Base-by-base conservation (phyloP, 2,329 filamentous ascomycete species). In the Furcasterigmium furcatum region DNA sequence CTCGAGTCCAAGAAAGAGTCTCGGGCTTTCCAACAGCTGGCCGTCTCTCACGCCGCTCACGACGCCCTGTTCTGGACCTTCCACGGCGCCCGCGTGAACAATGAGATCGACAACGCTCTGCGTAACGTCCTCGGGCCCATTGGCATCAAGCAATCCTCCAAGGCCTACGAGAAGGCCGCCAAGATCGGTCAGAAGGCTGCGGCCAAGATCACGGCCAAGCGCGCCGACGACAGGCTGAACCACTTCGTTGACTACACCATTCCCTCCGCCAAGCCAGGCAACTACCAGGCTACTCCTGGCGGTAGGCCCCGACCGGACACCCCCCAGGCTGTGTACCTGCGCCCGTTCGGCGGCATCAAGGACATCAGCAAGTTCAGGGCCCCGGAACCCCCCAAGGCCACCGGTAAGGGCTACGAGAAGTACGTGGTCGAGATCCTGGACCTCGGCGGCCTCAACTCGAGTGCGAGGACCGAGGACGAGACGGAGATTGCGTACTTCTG, bases 401-500 rank as follows among this genome's bases (percentile, higher is more conserved):
- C 41, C 5, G 40, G 14, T 4, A 34, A 44, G 21, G 49, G 21
- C 2, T 51, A 46, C 16, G 49, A 51, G 30, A 29, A 43, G 22
- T 43, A 48, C 4, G 12, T 36, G 3, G 44, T 48, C 22, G 30
- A 48, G 12, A 46, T 39, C 16, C 14, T 30, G 27, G 44, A 45
- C 5, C 8, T 45, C 9, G 49, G 49, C 7, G 29, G 35, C 2
- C 10, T 38, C 16, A 45, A 48, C 27, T 48, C 46, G 4, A 48
- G 36, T 8, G 24, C 4, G 13, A 8, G 49, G 27, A 48, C 41
- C 8, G 44, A 43, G 12, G 44, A 48, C 13, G 40, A 51, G 16
- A 48, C 46, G 2, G 44, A 51, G 10, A 51, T 45, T 24, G 49
- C 49, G 7, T 51, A 51, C 27, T 51, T 51, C 27, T 51, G 49